Evolutionary conservation across 805 yeast genomes (phyloP), one percentile per base, ranked within the genome.

Genomic region (Myxozyma monticola): DNA sequence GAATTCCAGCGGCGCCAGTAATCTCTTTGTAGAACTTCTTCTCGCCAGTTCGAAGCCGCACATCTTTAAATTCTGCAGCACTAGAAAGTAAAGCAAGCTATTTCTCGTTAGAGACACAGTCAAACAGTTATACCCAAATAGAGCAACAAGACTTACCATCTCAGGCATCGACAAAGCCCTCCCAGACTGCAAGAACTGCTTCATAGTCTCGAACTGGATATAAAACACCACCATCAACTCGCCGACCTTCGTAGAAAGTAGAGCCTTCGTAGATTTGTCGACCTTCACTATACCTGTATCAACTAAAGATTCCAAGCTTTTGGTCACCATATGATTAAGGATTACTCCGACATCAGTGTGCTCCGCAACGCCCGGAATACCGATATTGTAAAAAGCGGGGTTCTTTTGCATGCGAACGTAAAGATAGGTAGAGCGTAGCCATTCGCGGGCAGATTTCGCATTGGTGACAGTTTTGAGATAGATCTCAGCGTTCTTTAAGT

Each of bases 381-480:
- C 43, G 15, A 56, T 36, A 15, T 65, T 62, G 55, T 77, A 78
- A 14, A 71, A 69, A 0, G 62, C 41, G 2, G 79, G 77, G 51
- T 73, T 74, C 36, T 67, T 60, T 15, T 54, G 53, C 44, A 65
- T 71, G 45, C 83, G 62, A 1, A 75, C 71, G 55, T 76, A 79
- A 42, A 79, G 74, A 58, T 74, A 79, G 0, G 83, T 78, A 9
- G 71, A 71, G 28, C 68, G 64, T 24, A 79, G 49, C 83, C 83
- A 79, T 2, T 64, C 61, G 7, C 73, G 56, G 0, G 80, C 78
- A 33, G 70, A 68, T 30, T 68, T 67, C 0, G 63, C 43, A 8
- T 71, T 63, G 0, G 55, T 60, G 0, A 79, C 66, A 0, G 78
- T 73, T 2, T 68, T 68, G 42, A 77, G 58, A 2, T 70, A 67